A percentile compares a stretch with the other conserved stretches of the same genome.
Evolutionary conservation across 768 basidiomycete genomes (phyloP).

Genomic region (Pleurotus tuber-regium): DNA sequence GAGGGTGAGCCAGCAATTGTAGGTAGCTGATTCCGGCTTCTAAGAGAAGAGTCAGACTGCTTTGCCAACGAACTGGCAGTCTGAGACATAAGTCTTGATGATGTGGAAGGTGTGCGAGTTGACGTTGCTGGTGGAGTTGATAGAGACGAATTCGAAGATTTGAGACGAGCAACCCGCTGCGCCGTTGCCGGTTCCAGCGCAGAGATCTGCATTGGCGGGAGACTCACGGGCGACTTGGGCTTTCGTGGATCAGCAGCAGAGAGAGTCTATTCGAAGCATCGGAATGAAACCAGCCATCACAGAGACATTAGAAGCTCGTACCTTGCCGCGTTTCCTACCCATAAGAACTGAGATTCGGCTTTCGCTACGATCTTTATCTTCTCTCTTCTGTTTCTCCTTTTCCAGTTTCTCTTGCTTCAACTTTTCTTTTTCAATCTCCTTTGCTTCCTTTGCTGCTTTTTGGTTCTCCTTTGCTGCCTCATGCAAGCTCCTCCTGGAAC

Average conservation of each 20-base stretch:
- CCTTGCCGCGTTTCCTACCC: conserved; percentile 90
- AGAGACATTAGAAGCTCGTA: conserved; percentile 25
- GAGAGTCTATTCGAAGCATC: conserved; percentile 54
- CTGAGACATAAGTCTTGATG: conserved; percentile 73
- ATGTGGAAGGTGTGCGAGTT: conserved; percentile 42
- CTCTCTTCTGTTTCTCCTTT: conserved; percentile 61
- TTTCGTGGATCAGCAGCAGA: conserved; percentile 83
- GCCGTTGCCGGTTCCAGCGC: conserved; percentile 80
- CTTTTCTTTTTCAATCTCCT: conserved; percentile 44
- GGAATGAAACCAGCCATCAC: conserved; percentile 13
- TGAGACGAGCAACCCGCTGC: conserved; percentile 81
- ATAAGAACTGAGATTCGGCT: conserved; percentile 87
- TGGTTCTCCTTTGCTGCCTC: conserved; percentile 58
- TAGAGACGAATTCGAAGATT: conserved; percentile 48
- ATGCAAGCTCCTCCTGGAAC: conserved; percentile 78
- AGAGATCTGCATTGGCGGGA: conserved; percentile 91
- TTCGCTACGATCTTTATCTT: conserved; percentile 87
- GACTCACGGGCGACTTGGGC: conserved; percentile 59
- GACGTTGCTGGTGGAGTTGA: conserved; percentile 38
- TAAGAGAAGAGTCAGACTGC: conserved; percentile 79
- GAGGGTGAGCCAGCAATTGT: conserved; percentile 95
- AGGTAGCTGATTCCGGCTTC: conserved; percentile 73
- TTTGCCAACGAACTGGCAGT: conserved; percentile 87
- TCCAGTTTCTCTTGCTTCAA: conserved; percentile 47
- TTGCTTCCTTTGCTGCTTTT: conserved; percentile 51